Conservation (phyloP, 1,139 yeast genomes). For the Yamadazyma oceani region DNA sequence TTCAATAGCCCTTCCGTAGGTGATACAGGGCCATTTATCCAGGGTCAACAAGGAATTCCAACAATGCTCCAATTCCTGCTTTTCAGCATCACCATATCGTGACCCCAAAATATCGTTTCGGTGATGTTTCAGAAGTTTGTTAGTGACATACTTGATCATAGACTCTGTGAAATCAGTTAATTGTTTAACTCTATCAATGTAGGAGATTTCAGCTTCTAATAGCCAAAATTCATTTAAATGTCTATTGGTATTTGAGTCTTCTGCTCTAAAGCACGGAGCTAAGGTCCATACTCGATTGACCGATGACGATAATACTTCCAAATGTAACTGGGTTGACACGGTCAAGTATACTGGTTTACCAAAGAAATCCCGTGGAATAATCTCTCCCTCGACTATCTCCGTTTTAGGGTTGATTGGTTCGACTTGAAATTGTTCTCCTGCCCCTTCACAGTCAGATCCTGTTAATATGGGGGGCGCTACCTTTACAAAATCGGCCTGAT, state of each 20-base stretch:
- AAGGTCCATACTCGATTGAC: conserved; percentile 84
- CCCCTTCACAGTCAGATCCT: conserved; percentile 95
- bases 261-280: conserved; percentile 94
- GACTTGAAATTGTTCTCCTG: conserved; percentile 81
- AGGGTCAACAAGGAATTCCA: conserved; percentile 31
- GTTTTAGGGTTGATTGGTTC: conserved; percentile 28
- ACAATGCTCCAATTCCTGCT: conserved; percentile 24
- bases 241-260: conserved; percentile 83
- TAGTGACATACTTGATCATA: conserved; percentile 62
- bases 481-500: conserved; percentile 55
- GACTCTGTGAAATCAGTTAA: conserved; percentile 66
- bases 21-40: conserved; percentile 65
- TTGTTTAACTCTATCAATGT: conserved; percentile 56
- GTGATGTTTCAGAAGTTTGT: conserved; percentile 28
- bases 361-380: conserved; percentile 48
- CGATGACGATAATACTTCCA: conserved; percentile 78
- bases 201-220: conserved; percentile 89
- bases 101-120: conserved; percentile 44
- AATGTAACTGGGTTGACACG: conserved; percentile 88
- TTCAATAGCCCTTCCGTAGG: conserved; percentile 74
- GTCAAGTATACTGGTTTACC: conserved; percentile 71
- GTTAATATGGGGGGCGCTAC: conserved; percentile 87
- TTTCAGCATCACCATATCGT: conserved; percentile 36
- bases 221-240: conserved; percentile 97
- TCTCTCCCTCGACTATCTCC: conserved; percentile 15